These are phyloP conservation scores for Daldinia loculata DNA, from an alignment of 495 filamentous ascomycete species.

Conservation along the genomic window DNA sequence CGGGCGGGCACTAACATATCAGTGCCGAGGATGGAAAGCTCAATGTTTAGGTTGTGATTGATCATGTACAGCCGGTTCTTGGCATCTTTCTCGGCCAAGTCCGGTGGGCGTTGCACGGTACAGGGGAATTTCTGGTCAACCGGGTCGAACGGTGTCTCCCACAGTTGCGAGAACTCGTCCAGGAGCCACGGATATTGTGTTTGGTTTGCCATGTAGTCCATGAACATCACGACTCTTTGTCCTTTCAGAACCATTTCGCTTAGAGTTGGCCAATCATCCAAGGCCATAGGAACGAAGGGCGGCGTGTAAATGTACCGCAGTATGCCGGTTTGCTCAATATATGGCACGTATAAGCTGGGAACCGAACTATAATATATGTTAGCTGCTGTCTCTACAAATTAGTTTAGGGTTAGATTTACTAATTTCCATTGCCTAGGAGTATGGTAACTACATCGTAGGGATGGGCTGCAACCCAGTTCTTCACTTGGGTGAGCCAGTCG, in stretches of 20 bases:
- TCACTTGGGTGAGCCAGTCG: constrained; percentile 73
- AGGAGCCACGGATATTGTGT: constrained; percentile 77
- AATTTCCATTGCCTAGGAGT: constrained; percentile 85
- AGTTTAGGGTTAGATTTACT: constrained; percentile 54
- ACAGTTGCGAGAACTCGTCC: constrained; percentile 77
- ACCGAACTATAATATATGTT: constrained; percentile 41
- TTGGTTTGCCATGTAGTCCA: constrained; percentile 87
- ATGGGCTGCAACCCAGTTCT: constrained; percentile 75
- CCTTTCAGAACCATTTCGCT: constrained; percentile 75
- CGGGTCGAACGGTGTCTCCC: constrained; percentile 80
- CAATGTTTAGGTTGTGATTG: constrained; percentile 89
- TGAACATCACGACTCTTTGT: constrained; percentile 61
- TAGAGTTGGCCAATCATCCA: constrained; percentile 86
- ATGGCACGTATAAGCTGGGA: constrained; percentile 53
- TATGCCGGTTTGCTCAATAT: constrained; percentile 73
- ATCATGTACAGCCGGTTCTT: constrained; percentile 80
- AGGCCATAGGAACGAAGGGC: constrained; percentile 69
- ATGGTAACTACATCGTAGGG: constrained; percentile 94
- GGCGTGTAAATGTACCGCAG: constrained; percentile 75
- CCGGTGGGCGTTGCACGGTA: constrained; percentile 72
- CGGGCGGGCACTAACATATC: constrained; percentile 80
- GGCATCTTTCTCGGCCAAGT: constrained; percentile 60
- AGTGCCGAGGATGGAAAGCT: constrained; percentile 68
- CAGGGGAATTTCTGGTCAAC: constrained; percentile 71
- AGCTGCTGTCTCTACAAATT: constrained; percentile 56